Base-by-base conservation (phyloP, 768 basidiomycete genomes). In the Suillus subalutaceus region DNA sequence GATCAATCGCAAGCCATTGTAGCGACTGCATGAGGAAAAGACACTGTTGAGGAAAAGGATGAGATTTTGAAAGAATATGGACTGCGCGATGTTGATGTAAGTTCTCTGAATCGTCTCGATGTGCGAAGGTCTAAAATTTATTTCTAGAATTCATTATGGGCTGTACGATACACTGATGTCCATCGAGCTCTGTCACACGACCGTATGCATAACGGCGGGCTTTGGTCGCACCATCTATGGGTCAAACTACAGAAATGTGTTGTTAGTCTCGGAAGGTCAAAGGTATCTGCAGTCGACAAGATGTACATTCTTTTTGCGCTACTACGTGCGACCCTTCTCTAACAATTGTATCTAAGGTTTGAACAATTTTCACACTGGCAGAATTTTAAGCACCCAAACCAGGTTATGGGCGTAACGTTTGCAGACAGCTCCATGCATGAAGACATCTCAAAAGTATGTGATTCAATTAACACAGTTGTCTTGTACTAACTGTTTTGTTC, bases 391-490 rank as follows among this genome's bases (percentile, higher is more conserved):
- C 79, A 79, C 58, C 80, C 80, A 50, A n/a, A 64, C 0, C n/a
- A 71, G 6, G 63, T 78, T 10, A 66, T 71, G 35, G 64, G 67
- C 8, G 65, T 75, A 3, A 55, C 72, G 18, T 80, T 79, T 70
- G 68, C 72, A 16, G 79, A 82, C 69, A 77, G 74, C 3, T 62
- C 67, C 9, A 80, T 81, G 63, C 74, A 72, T 60, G 78, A 79
- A 62, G 78, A 81, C 64, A 72, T 81, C 10, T 70, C 72, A 10
- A 80, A 78, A 72, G 80, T 80, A 64, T 40, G 30, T 38, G 16
- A 18, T 63, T 52, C 1, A 40, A 30, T 52, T 65, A 0, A 10
- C 4, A 4, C n/a, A 12, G 20, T 62, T 76, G 78, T 65, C 75
- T 79, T 13, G 4, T 4, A 40, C 40, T 15, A 41, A 41, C 4